Base-by-base conservation (phyloP, 768 basidiomycete genomes). In the Collybia sp. region DNA sequence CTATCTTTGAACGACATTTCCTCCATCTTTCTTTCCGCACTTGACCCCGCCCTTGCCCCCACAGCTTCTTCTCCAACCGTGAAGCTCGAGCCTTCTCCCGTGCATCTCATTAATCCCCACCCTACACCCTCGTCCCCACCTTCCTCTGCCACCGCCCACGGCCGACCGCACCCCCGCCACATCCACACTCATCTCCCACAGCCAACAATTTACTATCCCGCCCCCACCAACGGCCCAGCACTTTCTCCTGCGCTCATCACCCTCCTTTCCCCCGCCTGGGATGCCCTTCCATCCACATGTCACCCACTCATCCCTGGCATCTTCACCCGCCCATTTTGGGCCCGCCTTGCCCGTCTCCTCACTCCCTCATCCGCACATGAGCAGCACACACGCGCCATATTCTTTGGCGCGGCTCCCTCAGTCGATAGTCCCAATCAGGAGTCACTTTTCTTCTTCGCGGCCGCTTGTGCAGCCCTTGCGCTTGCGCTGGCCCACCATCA, bases 21-120 rank as follows among this genome's bases (percentile, higher is more conserved):
- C 8, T 62, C 73, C 41, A 71, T 83, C 35, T 87, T 82, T 82
- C 70, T 85, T 16, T 67, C 71, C 30, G 76, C 81, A 53, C 71
- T 80, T 31, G 72, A 77, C 36, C 59, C 68, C 20, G 53, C 49
- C 35, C 3, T 49, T 15, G 17, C 43, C 9, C 49, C 47, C 32
- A 16, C 47, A 17, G 30, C 43, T 33, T 37, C 41, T 19, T 34
- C 42, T n/a, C 46, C 42, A 12, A 16, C 34, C 49, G 61, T 62
- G 53, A 74, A 69, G 52, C 49, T 61, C 48, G 70, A 61, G 48
- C 63, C 61, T 11, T 54, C 63, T 15, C 47, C 49, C 25, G 38
- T 48, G 38, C 61, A 62, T 33, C 42, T 44, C 4, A 44, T 42
- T 2, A 49, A 33, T 6, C 40, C 6, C 19, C 44, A 25, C 20